Percentiles rank a stretch among this genome's conserved stretches.
phyloP scores from a whole-genome alignment of 192 early-diverging fungal species.

The Gonapodya sp. region DNA sequence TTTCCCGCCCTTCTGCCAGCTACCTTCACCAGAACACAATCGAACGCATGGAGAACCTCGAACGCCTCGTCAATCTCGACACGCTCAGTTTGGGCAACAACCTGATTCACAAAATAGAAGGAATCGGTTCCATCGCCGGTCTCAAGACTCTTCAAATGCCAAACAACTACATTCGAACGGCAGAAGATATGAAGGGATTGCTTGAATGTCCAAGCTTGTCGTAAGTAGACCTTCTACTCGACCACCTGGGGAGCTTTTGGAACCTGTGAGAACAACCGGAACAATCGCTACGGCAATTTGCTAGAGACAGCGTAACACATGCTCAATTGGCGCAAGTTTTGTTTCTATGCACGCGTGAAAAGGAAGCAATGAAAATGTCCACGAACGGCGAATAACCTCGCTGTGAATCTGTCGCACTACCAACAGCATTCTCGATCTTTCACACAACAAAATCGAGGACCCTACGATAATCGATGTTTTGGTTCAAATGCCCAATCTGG shows the following conservation, averaged over 20 bases:
- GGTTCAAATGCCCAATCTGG: slow-evolving; percentile 39
- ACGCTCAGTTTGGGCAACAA: slow-evolving; percentile 48
- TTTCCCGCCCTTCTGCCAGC: slow-evolving; percentile 16
- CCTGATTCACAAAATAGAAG: slow-evolving; percentile 32
- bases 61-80: slow-evolving; percentile 28
- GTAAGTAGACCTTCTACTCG: no score
- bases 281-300: no score
- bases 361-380: no score
- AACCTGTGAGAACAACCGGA: no score
- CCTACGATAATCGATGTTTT: slow-evolving; percentile 33
- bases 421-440: slow-evolving; percentile 36
- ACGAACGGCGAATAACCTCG: no score
- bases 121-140: slow-evolving; percentile 18
- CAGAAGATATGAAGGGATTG: slow-evolving; percentile 31
- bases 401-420: background rate
- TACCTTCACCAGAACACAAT: slow-evolving; percentile 53
- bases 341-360: no score
- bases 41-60: slow-evolving; percentile 32
- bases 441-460: slow-evolving; percentile 47
- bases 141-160: slow-evolving; percentile 41
- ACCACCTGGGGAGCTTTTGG: no score
- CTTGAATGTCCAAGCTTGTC: slow-evolving; percentile 24
- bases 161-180: slow-evolving; percentile 36
- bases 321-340: no score
- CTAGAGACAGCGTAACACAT: no score